Percentiles rank a stretch among this genome's conserved stretches.
Conservation (phyloP, 1,284 basidiomycete species). For the Entoloma clypeatum region DNA sequence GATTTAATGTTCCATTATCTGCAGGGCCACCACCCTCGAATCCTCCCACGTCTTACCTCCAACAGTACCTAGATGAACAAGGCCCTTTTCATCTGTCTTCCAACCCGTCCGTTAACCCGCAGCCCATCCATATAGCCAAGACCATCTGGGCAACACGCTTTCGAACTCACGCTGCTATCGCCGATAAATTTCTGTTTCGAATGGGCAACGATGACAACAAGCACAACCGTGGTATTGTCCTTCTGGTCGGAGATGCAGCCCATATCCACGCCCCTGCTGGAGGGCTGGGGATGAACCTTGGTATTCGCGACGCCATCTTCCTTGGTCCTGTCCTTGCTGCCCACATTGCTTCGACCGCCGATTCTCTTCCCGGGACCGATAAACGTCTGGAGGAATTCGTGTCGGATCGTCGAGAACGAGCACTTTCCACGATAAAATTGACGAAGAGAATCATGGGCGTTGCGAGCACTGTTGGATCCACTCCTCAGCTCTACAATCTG, state of each 20-base stretch:
- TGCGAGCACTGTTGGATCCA: conserved; percentile 9
- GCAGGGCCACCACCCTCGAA: conserved; percentile 29
- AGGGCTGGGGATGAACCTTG: conserved; percentile 45
- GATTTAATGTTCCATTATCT: conserved; percentile 24
- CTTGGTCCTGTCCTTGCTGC: conserved; percentile 25
- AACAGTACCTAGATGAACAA: conserved; percentile 29
- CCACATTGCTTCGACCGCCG: conserved; percentile 13
- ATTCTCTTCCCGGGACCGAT: conserved; percentile 12
- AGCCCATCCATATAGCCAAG: conserved; percentile 27
- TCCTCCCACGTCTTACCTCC: conserved; percentile 31
- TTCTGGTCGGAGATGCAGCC: conserved; percentile 41
- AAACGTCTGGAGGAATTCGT: conserved; percentile 19
- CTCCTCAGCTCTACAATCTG: conserved; percentile 12
- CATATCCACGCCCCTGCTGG: conserved; percentile 43
- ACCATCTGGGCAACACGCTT: conserved; percentile 36
- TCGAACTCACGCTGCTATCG: conserved; percentile 34
- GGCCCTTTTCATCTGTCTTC: conserved; percentile 28
- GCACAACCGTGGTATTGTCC: conserved; percentile 23
- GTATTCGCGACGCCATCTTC: conserved; percentile 39
- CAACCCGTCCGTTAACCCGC: conserved; percentile 27
- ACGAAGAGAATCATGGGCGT: conserved; percentile 22
- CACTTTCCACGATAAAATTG: conserved; percentile 20
- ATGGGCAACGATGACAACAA: conserved; percentile 15
- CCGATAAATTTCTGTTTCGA: conserved; percentile 31
- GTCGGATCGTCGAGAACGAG: conserved; percentile 17